A percentile compares a stretch with the other conserved stretches of the same genome.
Evolutionary conservation across 768 basidiomycete species (phyloP).

Genomic region (Phlegmacium glaucopus): DNA sequence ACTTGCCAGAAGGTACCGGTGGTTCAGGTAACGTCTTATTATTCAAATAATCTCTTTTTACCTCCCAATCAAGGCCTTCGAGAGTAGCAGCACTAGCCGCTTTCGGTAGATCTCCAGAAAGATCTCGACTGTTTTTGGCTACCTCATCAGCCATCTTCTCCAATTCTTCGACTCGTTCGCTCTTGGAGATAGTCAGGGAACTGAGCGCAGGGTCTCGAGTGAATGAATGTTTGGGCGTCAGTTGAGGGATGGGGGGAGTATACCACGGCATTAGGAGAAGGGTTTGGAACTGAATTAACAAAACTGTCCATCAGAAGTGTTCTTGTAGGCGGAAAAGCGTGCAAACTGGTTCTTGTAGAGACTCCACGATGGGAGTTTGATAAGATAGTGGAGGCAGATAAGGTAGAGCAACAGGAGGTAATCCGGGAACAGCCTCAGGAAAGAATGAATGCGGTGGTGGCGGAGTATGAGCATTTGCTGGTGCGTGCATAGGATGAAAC

Average conservation of each 20-base stretch:
- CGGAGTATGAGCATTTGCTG: constrained; percentile 11
- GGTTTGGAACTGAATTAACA: too few species aligned
- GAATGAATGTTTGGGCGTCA: constrained; percentile 62
- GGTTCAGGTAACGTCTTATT: too few species aligned
- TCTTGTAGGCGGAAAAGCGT: too few species aligned
- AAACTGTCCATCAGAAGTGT: too few species aligned
- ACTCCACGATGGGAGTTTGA: too few species aligned
- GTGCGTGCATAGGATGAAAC: constrained; percentile 13
- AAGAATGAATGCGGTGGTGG: constrained; percentile 6
- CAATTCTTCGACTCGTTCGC: constrained; percentile 61
- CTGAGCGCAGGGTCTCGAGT: constrained; percentile 35
- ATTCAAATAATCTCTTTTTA: too few species aligned
- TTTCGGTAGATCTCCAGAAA: constrained; percentile 35
- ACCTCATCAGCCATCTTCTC: constrained; percentile 75
- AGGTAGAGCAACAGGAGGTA: too few species aligned
- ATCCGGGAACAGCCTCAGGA: constrained; percentile 12
- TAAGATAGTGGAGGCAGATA: too few species aligned
- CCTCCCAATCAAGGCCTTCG: too few species aligned
- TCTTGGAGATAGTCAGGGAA: constrained; percentile 34
- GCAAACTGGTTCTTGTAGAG: too few species aligned
- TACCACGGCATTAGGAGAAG: constrained; percentile 35
- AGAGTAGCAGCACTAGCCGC: constrained; percentile 9
- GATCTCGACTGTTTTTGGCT: constrained; percentile 30
- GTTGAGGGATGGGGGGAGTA: constrained; percentile 65
- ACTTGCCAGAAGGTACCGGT: too few species aligned